These are phyloP conservation scores for Allium fistulosum DNA, from an alignment of 106 monocot genomes.

Conservation along the genomic window DNA sequence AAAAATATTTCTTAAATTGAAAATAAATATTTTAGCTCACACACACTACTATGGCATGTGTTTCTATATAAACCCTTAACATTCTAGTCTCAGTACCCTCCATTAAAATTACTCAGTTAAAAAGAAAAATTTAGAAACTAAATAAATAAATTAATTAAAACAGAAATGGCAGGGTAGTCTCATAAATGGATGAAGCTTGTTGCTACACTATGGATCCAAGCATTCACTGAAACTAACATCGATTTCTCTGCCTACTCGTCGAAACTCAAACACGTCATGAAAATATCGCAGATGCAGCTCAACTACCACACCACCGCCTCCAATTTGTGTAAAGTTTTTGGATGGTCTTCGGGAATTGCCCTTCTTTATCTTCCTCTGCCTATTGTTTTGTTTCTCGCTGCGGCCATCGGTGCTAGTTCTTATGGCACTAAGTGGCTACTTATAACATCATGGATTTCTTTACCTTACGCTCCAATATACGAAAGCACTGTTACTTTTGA, in stretches of 20 bases:
- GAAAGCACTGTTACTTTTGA: conserved; percentile 8
- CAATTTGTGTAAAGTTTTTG: conserved; percentile 70
- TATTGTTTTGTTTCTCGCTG: conserved; percentile 48
- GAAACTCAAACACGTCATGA: conserved; percentile 51
- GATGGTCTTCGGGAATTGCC: conserved; percentile 76
- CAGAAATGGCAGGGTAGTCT: conserved; percentile 6
- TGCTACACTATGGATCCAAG: conserved; percentile 75
- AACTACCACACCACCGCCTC: conserved; percentile 75
- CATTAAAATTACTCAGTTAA: no score
- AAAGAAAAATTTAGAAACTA: no score
- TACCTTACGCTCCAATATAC: conserved; percentile 37
- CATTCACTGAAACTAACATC: conserved; percentile 80
- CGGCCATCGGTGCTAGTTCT: conserved; percentile 39
- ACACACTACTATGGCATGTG: no score
- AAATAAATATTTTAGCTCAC: no score
- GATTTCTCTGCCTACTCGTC: conserved; percentile 82
- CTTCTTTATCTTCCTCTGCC: conserved; percentile 48
- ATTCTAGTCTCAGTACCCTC: no score
- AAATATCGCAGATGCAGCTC: conserved; percentile 72
- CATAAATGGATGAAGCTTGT: conserved; percentile 51
- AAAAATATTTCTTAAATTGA: no score
- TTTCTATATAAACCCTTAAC: no score
- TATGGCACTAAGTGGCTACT: conserved; percentile 66
- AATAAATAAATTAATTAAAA: no score
- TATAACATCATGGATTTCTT: conserved; percentile 32